Base-by-base conservation (phyloP, 164 flowering plant genomes). In the Buxus sempervirens region DNA sequence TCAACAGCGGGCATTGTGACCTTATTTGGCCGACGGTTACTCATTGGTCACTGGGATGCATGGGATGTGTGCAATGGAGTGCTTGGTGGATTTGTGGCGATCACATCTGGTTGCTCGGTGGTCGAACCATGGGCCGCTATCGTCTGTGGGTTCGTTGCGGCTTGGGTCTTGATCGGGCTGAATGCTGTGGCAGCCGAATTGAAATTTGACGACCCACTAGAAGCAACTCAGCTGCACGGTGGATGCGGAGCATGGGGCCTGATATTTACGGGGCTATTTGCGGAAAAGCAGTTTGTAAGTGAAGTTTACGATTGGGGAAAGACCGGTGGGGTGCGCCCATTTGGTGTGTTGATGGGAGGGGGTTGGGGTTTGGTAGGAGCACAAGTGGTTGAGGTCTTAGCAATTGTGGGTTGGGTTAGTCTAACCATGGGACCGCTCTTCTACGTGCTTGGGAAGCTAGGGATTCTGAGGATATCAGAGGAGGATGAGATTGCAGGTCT, bases 101-200 rank as follows among this genome's bases (percentile, higher is more conserved):
- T 86, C 69, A 82, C 90, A 7, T 83, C 89, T 0, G 88, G 91
- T 1, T 86, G 90, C 73, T 66, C 90, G 0, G 94, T 89, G 38
- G 90, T 89, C 5, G 91, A 89, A 42, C 91, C 88, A 19, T 89
- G 94, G 91, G 90, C 94, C 0, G 88, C 94, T 0, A 81, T 89
- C 1, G 68, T 89, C 0, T 89, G 91, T 20, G 91, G 94, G 20
- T 80, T 82, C 36, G 23, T 82, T 18, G 79, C 91, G 10, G 83
- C 92, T 18, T 83, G 82, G 82, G 86, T 90, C 23, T 63, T 90
- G 32, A 90, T 90, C 36, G 87, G 90, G 63, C 79, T 85, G 70
- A 86, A 86, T 68, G 65, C 73, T 8, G 48, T 83, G 67, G 86
- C 91, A 0, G 76, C 80, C 6, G 82, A 79, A 60, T 62, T 87